Conservation (phyloP, 192 early-diverging fungal species). For the Backusella luteola region DNA sequence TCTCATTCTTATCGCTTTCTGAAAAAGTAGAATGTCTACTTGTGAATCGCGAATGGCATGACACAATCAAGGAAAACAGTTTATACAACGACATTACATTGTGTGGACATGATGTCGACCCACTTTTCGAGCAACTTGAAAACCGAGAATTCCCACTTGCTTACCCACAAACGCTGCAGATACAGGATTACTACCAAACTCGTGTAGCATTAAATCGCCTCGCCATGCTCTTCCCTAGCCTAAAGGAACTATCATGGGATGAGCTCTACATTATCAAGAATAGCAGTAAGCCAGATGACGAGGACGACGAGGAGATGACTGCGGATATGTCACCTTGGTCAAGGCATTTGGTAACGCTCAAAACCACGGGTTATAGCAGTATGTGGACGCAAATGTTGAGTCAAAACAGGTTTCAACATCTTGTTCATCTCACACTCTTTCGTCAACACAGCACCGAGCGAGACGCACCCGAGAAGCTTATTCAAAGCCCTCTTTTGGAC, state of each 20-base stretch:
- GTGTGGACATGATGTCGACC: neutral
- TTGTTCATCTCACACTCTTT: neutral
- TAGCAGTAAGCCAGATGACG: neutral
- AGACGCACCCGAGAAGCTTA: neutral
- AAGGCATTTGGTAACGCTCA: neutral
- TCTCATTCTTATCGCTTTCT: neutral
- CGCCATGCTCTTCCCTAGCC: neutral
- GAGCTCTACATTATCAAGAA: no score
- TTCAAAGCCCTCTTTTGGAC: neutral
- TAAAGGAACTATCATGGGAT: neutral
- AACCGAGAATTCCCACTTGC: neutral
- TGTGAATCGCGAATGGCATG: neutral
- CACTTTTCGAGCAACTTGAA: neutral
- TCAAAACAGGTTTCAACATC: neutral
- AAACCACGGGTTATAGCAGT: neutral
- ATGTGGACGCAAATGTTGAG: neutral
- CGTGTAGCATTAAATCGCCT: neutral
- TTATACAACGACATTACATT: neutral
- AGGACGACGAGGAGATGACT: neutral
- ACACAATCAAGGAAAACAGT: neutral
- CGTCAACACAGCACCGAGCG: neutral
- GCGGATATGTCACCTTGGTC: neutral
- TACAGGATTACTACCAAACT: neutral
- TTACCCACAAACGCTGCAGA: neutral
- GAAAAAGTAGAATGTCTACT: neutral